Base-by-base conservation (phyloP, 257 asterid species). In the Gentiana macrophylla region DNA sequence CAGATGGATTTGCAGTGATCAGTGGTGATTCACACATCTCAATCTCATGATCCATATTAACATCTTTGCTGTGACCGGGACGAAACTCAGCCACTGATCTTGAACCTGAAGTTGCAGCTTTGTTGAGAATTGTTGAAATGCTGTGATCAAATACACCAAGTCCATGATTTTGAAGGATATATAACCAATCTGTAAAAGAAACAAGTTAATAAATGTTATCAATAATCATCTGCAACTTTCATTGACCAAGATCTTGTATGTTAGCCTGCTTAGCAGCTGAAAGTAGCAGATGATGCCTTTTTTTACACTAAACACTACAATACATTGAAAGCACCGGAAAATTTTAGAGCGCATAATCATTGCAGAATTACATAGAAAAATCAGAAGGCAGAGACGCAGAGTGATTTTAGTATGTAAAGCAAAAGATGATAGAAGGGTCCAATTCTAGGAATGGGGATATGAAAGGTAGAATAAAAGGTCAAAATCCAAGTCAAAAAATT, bases 161-260 rank as follows among this genome's bases (percentile, higher is more conserved):
- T 41, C 83, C 93, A 55, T 67, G 72, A 48, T 62, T 68, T 66
- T 88, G 77, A 63, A 88, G 71, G 72, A 62, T 43, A 37, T 76
- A 64, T 32, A 85, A 65, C 90, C 87, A 80, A 64, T 55, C 94
- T 84, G 73, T 57, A 67, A 68, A 64, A 57, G 35, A 66, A 10
- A 33, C 32, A 61, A 57, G 5, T 44, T 41, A 24, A 44, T 8
- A 32, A 13, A 35, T 6, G 13, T 34, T 15, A 8, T 32, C 12
- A 53, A 13, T n/a, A 35, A 11, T 49, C 32, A 36, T 35, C 2
- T 41, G 45, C 15, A 3, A 46, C 33, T 49, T 13, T 35, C 13
- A 5, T 48, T 15, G 35, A 13, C 46, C 15, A 48, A 59, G 24
- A n/a, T 36, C 24, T 3, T 32, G 15, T 9, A 35, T 2, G 54